Evolutionary conservation across 202 grass and related monocot genomes (phyloP).

Genomic region (Elaeis oleifera): DNA sequence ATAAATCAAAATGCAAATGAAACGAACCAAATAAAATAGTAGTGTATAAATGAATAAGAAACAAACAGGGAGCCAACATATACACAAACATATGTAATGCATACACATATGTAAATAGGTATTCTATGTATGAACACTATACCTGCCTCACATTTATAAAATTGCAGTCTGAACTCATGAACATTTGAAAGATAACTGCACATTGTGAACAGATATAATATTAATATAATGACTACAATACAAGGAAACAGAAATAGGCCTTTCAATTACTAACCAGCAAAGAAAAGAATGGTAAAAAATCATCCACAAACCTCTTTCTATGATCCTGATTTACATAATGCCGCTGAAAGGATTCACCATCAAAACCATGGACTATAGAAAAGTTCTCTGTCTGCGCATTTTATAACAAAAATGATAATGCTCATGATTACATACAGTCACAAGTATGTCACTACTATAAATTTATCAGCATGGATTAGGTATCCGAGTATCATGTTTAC

Average conservation of each 20-base stretch:
- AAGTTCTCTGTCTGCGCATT: slow-evolving; percentile 53
- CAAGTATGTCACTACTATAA: not conserved
- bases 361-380: slow-evolving; percentile 73
- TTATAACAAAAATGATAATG: slow-evolving; percentile 25
- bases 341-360: slow-evolving; percentile 58
- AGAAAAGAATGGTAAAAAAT: slow-evolving; percentile 10
- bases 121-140: not conserved
- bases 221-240: not conserved
- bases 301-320: slow-evolving; percentile 44
- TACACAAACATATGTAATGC: no score
- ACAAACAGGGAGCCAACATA: slow-evolving; percentile 10
- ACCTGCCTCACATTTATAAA: slow-evolving; percentile 51
- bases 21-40: not conserved
- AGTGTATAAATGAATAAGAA: not conserved
- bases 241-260: not conserved
- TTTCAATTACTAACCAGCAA: not conserved
- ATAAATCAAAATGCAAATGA: slow-evolving; percentile 11
- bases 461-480: not conserved
- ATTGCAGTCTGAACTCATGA: slow-evolving; percentile 42
- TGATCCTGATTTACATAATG: slow-evolving; percentile 56
- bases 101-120: no score
- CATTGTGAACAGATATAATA: slow-evolving; percentile 13
- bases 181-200: slow-evolving; percentile 50
- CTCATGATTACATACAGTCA: slow-evolving; percentile 13
- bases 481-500: no score